Base-by-base conservation (phyloP, 1,139 yeast genomes). In the Taphrina wiesneri region DNA sequence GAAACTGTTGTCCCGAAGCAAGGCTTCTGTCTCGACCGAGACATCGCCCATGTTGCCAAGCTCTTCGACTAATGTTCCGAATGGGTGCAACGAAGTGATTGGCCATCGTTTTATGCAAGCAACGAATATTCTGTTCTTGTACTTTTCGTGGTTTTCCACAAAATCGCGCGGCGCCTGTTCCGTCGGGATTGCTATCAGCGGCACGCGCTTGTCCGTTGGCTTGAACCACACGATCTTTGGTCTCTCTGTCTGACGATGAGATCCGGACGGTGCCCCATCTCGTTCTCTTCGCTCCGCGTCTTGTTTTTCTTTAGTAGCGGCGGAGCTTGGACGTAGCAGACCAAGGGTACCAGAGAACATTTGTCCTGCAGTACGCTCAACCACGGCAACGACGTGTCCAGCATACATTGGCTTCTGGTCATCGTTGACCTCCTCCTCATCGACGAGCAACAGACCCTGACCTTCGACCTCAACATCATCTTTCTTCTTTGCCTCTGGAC, bases 401-500 rank as follows among this genome's bases (percentile, higher is more conserved):
- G 99, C 98, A 74, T 93, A 93, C 66, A 93, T 81, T 9, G 99
- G 99, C 76, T 90, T 92, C 71, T 86, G 85, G 60, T 90, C 96
- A 75, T 93, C 98, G 74, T 88, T 90, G 71, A 91, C 88, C 75
- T 92, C 97, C 74, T 93, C 98, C 75, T 93, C 99, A 77, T 93
- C 99, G 21, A 88, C 96, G 68, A 93, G 80, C 60, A 93, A 79
- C 70, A 93, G 81, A 1, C 96, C 88, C 78, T 93, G 99, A 61
- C 99, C 99, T 77, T 93, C 99, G 57, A 93, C 99, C 78, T 93
- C 99, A 36, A 93, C 97, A 75, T 93, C 99, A 75, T 93, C 99
- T 74, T 91, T 92, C 77, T 93, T 93, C 83, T 93, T 93, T 83
- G 92, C 95, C n/a, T 96, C 90, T 49, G 99, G 98, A 73, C 99